Evolutionary conservation across 1,139 yeast genomes (phyloP), one percentile per base, ranked within the genome.

Genomic region (Kluyveromyces marxianus): DNA sequence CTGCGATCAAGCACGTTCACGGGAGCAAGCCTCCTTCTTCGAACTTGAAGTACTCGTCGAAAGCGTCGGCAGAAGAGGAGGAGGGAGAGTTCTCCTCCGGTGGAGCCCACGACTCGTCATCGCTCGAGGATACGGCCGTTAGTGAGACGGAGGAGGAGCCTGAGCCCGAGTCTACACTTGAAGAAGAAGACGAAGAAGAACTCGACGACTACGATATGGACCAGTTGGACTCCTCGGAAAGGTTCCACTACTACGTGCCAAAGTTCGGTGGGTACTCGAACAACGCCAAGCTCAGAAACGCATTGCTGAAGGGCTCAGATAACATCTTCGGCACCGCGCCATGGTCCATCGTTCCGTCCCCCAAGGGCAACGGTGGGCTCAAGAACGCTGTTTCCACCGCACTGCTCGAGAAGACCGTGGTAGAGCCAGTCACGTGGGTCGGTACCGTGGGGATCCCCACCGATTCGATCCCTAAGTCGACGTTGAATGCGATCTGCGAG

Each of bases 401-500:
- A 0, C 54, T 69, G 27, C 61, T 67, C 3, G 76, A 76, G 34
- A 68, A 70, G 5, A 69, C 74, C 1, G 68, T 79, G 10, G 69
- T 73, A 5, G 69, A 73, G 4, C 65, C 72, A 1, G 72, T 77
- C 42, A 71, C 69, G 50, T 92, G 97, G 96, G 79, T 90, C 2
- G 98, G 98, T 8, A 82, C 95, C 0, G 68, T 86, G 41, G 95
- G 96, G 27, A 83, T 89, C 75, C 96, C 97, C 25, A 83, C 92
- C 21, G 97, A 92, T 64, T 80, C 76, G 34, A 76, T 92, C 24
- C 83, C 92, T 2, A 67, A 68, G 0, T 60, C 65, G 0, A 81
- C 83, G 3, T 77, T 76, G 51, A 51, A 60, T 4, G 72, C 74
- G 34, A 82, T 83, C 33, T 66, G 79, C 0, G 51, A 55, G 0